phyloP scores from a whole-genome alignment of 257 asterid genomes.

The Nyctanthes arbortristis region DNA sequence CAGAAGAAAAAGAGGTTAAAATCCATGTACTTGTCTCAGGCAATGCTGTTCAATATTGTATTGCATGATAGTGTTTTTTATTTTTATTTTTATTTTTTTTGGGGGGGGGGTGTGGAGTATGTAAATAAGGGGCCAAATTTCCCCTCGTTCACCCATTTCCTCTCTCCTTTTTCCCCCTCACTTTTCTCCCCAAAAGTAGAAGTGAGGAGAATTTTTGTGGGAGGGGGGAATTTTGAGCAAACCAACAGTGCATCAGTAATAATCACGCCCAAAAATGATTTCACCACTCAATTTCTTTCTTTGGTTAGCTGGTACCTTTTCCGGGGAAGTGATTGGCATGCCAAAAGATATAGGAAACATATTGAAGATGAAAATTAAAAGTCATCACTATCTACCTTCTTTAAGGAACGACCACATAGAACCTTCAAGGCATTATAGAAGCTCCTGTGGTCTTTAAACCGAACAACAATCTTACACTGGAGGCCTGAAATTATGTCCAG shows the following conservation, averaged over 20 bases:
- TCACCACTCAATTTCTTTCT: too few species aligned
- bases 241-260: too few species aligned
- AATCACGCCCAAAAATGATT: too few species aligned
- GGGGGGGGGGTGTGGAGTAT: too few species aligned
- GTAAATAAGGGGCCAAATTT: too few species aligned
- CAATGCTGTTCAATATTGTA: neutral
- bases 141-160: too few species aligned
- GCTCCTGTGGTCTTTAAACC: constrained; percentile 69
- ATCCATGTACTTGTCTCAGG: neutral
- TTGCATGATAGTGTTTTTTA: too few species aligned
- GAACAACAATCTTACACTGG: constrained; percentile 82
- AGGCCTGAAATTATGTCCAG: constrained; percentile 77
- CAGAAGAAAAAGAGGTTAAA: neutral
- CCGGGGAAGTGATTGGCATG: neutral
- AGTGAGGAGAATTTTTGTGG: too few species aligned
- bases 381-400: constrained; percentile 51
- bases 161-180: too few species aligned
- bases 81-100: too few species aligned
- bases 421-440: constrained; percentile 75
- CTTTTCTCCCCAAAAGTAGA: too few species aligned
- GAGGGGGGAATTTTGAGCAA: too few species aligned
- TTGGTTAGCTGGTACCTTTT: neutral
- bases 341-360: neutral
- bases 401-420: constrained; percentile 79
- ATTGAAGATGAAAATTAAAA: constrained; percentile 4